Evolutionary conservation across 331 rosid species (phyloP), one percentile per base, ranked within the genome.

Genomic region (Malus hybrid): DNA sequence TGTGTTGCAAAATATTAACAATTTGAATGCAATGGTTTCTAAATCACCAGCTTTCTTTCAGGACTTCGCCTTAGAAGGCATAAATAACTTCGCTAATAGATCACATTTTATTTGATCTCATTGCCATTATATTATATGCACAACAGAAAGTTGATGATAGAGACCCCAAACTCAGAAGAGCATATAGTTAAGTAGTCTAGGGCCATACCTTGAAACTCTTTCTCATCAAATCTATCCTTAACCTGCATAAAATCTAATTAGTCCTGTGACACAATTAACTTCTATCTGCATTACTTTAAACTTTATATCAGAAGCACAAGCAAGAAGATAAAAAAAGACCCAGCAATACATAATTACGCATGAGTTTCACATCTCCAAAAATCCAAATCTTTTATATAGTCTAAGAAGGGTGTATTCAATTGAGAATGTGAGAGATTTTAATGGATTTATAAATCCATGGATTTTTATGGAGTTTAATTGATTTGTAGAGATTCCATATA

Each of bases 211-310:
- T 81, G 83, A 65, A 65, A 60, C 63, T 82, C 75, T 80, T 48
- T 75, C 61, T 60, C 84, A 42, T 71, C 73, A 65, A 28, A 65
- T 65, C 36, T 85, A 69, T 79, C 88, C 52, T 54, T 81, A 66
- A 73, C 88, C 97, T 91, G 90, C 78, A 83, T 64, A 78, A 68
- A 69, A 39, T 83, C 71, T 71, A 74, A 71, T 84, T 15, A 52
- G 66, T 64, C 75, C 65, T 62, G 70, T 19, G 42, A 56, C 31
- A 39, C 27, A 5, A 46, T 12, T 50, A 74, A 24, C 28, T 66
- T 60, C 55, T 22, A 46, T 31, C 71, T 57, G 48, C 31, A 32
- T 7, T 22, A 29, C 8, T 65, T 54, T 15, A 29, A 60, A 29
- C 46, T 12, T 59, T 59, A 22, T 67, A 4, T 16, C 19, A 27